A percentile compares a stretch with the other conserved stretches of the same genome.
Conservation (phyloP, 108 stramenopile species). For the Chaetoceros tenuissimus region DNA sequence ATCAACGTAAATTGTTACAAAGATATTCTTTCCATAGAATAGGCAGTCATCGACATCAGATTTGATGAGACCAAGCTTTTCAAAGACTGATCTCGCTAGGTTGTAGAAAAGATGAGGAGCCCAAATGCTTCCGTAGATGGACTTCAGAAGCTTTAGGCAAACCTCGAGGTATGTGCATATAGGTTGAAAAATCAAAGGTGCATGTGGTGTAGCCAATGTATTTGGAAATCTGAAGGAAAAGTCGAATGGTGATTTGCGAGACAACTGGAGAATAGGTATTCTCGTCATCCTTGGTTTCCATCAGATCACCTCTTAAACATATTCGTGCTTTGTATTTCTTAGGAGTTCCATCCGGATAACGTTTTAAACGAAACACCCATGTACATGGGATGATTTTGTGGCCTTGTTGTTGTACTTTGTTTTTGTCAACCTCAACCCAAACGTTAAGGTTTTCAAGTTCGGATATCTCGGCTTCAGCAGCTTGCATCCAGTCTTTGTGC, state of each 20-base stretch:
- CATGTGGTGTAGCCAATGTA: constrained; percentile 1
- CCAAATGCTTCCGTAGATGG: no score
- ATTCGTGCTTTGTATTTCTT: constrained; percentile 38
- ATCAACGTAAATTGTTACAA: no score
- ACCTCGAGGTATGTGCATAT: constrained; percentile 15
- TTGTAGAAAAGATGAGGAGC: no score
- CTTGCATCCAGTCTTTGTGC: constrained; percentile 1
- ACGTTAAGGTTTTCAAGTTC: not conserved
- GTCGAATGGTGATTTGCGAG: constrained; percentile 24
- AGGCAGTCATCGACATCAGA: no score
- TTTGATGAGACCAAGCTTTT: no score
- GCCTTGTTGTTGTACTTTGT: not conserved
- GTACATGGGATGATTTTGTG: not conserved
- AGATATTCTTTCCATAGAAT: no score
- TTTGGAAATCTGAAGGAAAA: constrained; percentile 11
- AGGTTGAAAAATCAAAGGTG: constrained; percentile 19
- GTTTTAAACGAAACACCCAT: constrained; percentile 13
- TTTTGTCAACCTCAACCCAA: constrained; percentile 11
- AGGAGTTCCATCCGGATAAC: constrained; percentile 26
- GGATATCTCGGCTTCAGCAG: constrained; percentile 9
- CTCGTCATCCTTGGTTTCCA: not conserved
- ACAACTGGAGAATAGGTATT: constrained; percentile 48
- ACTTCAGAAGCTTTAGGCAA: no score
- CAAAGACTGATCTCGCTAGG: no score
- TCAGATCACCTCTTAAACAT: constrained; percentile 21